Evolutionary conservation across 2,329 filamentous ascomycete genomes (phyloP).

Genomic region (Exophiala dermatitidis): DNA sequence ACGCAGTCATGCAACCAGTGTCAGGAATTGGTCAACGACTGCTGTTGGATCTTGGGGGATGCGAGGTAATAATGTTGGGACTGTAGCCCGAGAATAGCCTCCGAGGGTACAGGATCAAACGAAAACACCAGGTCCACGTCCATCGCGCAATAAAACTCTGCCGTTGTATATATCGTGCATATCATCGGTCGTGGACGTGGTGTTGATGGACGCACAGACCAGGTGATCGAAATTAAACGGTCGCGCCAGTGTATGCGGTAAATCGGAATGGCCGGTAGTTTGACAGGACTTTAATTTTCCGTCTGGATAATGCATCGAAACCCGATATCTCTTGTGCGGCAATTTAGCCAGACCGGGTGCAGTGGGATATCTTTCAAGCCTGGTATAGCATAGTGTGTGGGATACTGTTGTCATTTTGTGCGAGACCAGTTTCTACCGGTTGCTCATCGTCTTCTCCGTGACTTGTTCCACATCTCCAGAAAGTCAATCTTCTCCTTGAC

Average conservation of each 20-base stretch:
- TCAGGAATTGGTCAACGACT: neutral
- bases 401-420: too few relatives aligned
- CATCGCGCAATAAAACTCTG: too few relatives aligned
- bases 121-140: too few relatives aligned
- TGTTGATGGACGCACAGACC: constrained; percentile 3
- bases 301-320: neutral
- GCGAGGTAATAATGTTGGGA: too few relatives aligned
- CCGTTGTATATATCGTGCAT: neutral
- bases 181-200: neutral
- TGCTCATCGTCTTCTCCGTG: constrained; percentile 26
- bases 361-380: too few relatives aligned
- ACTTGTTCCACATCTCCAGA: constrained; percentile 60
- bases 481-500: constrained; percentile 78
- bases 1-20: neutral
- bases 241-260: neutral
- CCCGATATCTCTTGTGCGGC: neutral
- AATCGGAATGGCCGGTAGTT: neutral
- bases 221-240: constrained; percentile 11
- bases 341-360: too few relatives aligned
- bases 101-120: too few relatives aligned
- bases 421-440: neutral
- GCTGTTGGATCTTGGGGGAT: too few relatives aligned
- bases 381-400: too few relatives aligned
- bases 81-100: too few relatives aligned
- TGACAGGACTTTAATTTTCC: neutral